phyloP scores from a whole-genome alignment of 108 stramenopile genomes.

The Cyclostephanos invisitatus region DNA sequence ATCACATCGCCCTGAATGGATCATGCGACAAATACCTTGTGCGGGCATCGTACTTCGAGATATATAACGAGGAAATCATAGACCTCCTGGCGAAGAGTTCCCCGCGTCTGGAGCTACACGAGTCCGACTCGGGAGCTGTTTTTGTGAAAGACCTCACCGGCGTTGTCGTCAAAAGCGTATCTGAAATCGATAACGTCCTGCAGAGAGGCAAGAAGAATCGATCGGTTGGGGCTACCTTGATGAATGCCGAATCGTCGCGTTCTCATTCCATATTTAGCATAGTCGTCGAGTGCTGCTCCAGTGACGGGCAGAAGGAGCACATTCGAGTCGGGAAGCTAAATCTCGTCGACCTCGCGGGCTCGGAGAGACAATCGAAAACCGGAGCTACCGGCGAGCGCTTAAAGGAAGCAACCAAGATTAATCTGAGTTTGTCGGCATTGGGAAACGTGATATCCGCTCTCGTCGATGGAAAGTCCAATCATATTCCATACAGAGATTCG shows the following conservation, averaged over 20 bases:
- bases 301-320: conserved; percentile 59
- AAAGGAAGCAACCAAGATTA: conserved; percentile 93
- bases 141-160: conserved; percentile 88
- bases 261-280: conserved; percentile 91
- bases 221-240: conserved; percentile 84
- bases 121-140: conserved; percentile 72
- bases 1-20: conserved; percentile 60
- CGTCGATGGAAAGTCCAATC: conserved; percentile 91
- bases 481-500: conserved; percentile 98
- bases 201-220: conserved; percentile 88
- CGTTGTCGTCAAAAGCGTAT: conserved; percentile 70
- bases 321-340: conserved; percentile 95
- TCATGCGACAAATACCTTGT: conserved; percentile 89
- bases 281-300: conserved; percentile 56
- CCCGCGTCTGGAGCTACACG: conserved; percentile 83
- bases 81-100: conserved; percentile 82
- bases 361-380: conserved; percentile 94
- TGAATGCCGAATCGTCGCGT: conserved; percentile 90
- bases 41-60: conserved; percentile 94
- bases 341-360: conserved; percentile 97
- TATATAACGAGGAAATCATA: conserved; percentile 99
- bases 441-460: conserved; percentile 98
- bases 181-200: conserved; percentile 85
- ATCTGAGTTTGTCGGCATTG: conserved; percentile 94
- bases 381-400: conserved; percentile 94